Conservation (phyloP, 2,329 filamentous ascomycete genomes). For the Pestalotiopsis fici region DNA sequence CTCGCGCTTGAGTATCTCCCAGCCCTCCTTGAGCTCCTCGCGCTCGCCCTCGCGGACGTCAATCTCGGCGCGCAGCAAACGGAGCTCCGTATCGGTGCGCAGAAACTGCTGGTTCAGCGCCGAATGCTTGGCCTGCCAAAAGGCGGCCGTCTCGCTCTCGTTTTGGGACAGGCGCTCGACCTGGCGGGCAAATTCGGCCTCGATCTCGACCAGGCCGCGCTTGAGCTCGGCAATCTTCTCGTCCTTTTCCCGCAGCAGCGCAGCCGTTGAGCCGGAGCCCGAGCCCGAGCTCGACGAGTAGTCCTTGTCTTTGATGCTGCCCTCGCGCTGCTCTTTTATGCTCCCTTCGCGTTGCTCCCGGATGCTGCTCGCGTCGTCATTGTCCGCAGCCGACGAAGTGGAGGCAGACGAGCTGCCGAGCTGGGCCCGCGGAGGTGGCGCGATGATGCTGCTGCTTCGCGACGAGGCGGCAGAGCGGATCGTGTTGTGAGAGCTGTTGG, state of each 20-base stretch:
- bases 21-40: constrained; percentile 50
- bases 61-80: constrained; percentile 50
- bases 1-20: constrained; percentile 47
- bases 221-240: constrained; percentile 53
- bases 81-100: constrained; percentile 53
- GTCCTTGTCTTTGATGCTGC: constrained; percentile 17
- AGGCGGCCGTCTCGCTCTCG: constrained; percentile 56
- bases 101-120: constrained; percentile 53
- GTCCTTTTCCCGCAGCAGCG: constrained; percentile 47
- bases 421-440: constrained; percentile 41
- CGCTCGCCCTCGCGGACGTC: constrained; percentile 47
- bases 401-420: constrained; percentile 31
- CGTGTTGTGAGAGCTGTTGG: constrained; percentile 25
- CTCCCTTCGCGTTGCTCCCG: constrained; percentile 14
- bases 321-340: constrained; percentile 14
- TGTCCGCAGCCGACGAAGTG: constrained; percentile 28
- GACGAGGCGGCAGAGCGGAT: constrained; percentile 31
- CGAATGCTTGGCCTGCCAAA: constrained; percentile 60
- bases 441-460: constrained; percentile 32
- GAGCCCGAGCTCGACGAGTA: background rate
- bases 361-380: constrained; percentile 23
- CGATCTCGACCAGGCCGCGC: constrained; percentile 52
- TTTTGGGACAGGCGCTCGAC: constrained; percentile 53
- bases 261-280: constrained; percentile 15
- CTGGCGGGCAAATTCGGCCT: constrained; percentile 53